These are phyloP conservation scores for Picea abies DNA, from an alignment of 83 land plant species.

Conservation along the genomic window DNA sequence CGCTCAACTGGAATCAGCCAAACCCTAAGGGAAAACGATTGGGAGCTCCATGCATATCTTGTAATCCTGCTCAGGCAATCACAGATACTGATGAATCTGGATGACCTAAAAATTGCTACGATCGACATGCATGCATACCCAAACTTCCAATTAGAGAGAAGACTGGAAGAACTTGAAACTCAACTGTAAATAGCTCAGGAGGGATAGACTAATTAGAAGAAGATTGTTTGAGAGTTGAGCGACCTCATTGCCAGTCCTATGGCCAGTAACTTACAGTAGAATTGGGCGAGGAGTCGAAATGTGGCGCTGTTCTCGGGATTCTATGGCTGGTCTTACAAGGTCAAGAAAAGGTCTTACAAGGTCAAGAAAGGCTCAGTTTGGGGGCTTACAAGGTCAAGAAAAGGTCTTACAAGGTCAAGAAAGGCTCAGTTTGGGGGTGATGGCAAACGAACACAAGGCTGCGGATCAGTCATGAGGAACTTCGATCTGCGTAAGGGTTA, in stretches of 20 bases:
- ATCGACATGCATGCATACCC: too few species aligned
- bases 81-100: too few species aligned
- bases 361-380: neutral
- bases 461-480: neutral
- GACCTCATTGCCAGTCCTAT: neutral
- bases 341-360: constrained; percentile 18
- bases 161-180: too few species aligned
- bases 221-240: neutral
- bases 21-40: too few species aligned
- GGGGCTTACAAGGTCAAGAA: constrained; percentile 21
- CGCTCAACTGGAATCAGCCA: too few species aligned
- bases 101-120: too few species aligned
- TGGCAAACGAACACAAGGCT: neutral
- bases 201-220: constrained; percentile 8
- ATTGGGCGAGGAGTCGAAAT: neutral
- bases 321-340: constrained; percentile 10
- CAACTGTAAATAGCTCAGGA: constrained; percentile 6
- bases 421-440: neutral
- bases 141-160: too few species aligned
- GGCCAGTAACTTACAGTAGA: too few species aligned
- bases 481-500: neutral
- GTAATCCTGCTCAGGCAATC: too few species aligned
- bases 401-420: constrained; percentile 19
- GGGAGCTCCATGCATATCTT: too few species aligned
- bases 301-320: neutral